These are phyloP conservation scores for Podaxis rugospora DNA, from an alignment of 768 basidiomycete genomes.

Conservation along the genomic window DNA sequence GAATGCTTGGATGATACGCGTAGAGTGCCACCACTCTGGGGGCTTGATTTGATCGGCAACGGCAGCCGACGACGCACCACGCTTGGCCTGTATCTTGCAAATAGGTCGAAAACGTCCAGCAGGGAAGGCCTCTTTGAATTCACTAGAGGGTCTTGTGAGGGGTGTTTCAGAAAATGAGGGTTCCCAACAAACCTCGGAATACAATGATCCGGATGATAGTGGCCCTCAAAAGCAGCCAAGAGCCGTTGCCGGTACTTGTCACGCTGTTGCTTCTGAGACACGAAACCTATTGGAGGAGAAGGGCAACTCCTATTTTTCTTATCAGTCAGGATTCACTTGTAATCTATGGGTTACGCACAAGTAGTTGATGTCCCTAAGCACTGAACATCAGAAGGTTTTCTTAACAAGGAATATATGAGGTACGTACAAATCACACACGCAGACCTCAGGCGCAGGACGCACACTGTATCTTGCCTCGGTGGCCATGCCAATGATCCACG, in stretches of 20 bases:
- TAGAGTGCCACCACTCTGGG: conserved; percentile 94
- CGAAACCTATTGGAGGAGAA: conserved; percentile 68
- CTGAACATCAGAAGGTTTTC: background rate
- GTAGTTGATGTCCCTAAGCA: conserved; percentile 71
- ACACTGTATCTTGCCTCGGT: conserved; percentile 81
- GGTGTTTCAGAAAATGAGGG: background rate
- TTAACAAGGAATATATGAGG: background rate
- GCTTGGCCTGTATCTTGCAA: conserved; percentile 85
- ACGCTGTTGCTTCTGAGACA: conserved; percentile 75
- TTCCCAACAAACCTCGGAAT: conserved; percentile 53
- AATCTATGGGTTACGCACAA: conserved; percentile 39
- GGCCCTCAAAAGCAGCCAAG: conserved; percentile 74
- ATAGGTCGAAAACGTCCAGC: conserved; percentile 88
- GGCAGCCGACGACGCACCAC: conserved; percentile 71
- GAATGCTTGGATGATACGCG: conserved; percentile 86
- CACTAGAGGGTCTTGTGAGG: conserved; percentile 40
- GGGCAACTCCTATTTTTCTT: conserved; percentile 57
- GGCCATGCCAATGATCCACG: conserved; percentile 91
- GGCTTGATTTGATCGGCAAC: conserved; percentile 88
- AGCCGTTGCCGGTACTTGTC: conserved; percentile 76
- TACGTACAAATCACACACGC: conserved; percentile 80
- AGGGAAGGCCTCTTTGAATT: conserved; percentile 94
- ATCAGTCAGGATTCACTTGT: conserved; percentile 7
- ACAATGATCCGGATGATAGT: conserved; percentile 87
- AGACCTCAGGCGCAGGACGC: conserved; percentile 74